phyloP scores from a whole-genome alignment of 2,329 filamentous ascomycete genomes.

The Aspergillus udagawae region DNA sequence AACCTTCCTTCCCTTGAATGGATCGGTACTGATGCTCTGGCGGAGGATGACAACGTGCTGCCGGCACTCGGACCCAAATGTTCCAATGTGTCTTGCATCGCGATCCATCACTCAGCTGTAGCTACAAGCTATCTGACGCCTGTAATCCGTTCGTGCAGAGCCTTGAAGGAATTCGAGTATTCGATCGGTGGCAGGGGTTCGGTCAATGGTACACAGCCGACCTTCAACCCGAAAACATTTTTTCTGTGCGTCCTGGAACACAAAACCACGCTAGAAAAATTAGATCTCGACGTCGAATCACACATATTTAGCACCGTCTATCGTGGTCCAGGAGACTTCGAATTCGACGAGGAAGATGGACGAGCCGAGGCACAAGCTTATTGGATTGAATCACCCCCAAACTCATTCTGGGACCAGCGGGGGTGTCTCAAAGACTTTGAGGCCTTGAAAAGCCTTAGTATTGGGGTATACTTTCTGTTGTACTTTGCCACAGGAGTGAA shows the following conservation, averaged over 20 bases:
- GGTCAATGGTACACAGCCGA: neutral
- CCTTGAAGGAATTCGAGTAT: slow-evolving; percentile 14
- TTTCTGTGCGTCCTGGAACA: slow-evolving; percentile 13
- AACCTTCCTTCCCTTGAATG: slow-evolving; percentile 18
- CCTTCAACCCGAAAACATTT: slow-evolving; percentile 14
- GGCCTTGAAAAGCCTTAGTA: slow-evolving; percentile 13
- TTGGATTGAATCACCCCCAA: neutral
- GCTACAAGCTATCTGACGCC: slow-evolving; percentile 3
- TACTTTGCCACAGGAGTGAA: slow-evolving; percentile 11
- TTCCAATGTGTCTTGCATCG: slow-evolving; percentile 15
- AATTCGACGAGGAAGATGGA: neutral
- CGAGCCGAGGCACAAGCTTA: neutral
- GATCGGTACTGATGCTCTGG: slow-evolving; percentile 11
- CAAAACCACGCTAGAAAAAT: slow-evolving; percentile 14
- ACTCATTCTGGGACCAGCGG: slow-evolving; percentile 4
- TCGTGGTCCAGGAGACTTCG: too few relatives aligned
- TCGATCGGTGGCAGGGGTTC: slow-evolving; percentile 11
- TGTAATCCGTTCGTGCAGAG: slow-evolving; percentile 14
- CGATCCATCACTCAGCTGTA: slow-evolving; percentile 12
- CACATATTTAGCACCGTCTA: neutral
- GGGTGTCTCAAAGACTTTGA: slow-evolving; percentile 16
- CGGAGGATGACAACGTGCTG: neutral
- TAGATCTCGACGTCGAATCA: slow-evolving; percentile 14
- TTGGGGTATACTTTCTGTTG: slow-evolving; percentile 13
- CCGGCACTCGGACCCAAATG: neutral